Conservation (phyloP, 805 yeast genomes). For the Ogataea minuta region DNA sequence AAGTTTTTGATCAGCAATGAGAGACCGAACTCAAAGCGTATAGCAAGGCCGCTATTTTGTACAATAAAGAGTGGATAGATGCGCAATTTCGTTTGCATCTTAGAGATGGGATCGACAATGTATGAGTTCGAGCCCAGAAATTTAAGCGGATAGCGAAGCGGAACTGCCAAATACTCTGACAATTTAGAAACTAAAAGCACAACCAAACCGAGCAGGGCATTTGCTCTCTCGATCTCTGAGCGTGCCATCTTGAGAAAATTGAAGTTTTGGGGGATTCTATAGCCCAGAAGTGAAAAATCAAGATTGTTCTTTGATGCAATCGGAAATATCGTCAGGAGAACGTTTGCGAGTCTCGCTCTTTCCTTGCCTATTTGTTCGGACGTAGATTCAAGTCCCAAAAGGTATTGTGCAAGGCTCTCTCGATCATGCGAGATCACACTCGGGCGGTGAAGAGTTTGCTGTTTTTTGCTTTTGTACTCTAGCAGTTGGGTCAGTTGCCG, state of each 20-base stretch:
- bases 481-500: conserved; percentile 4
- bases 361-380: conserved; percentile 17
- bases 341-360: conserved; percentile 27
- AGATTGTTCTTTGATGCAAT: conserved; percentile 24
- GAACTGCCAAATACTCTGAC: conserved; percentile 41
- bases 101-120: conserved; percentile 47
- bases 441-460: too few species aligned
- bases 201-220: conserved; percentile 49
- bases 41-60: conserved; percentile 35
- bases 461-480: conserved; percentile 1
- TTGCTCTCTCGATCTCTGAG: conserved; percentile 39
- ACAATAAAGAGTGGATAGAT: conserved; percentile 52
- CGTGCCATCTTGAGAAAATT: conserved; percentile 25
- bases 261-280: conserved; percentile 28
- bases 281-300: conserved; percentile 33
- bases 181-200: conserved; percentile 41
- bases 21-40: conserved; percentile 51
- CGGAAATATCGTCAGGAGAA: conserved; percentile 33
- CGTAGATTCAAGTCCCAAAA: conserved; percentile 16
- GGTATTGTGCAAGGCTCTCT: conserved; percentile 17
- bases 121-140: conserved; percentile 48
- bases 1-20: conserved; percentile 45
- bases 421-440: conserved; percentile 2
- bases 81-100: conserved; percentile 33
- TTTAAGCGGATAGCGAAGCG: conserved; percentile 49